These are phyloP conservation scores for Pichiaceae sp. DNA, from an alignment of 1,139 yeast genomes.

Conservation along the genomic window DNA sequence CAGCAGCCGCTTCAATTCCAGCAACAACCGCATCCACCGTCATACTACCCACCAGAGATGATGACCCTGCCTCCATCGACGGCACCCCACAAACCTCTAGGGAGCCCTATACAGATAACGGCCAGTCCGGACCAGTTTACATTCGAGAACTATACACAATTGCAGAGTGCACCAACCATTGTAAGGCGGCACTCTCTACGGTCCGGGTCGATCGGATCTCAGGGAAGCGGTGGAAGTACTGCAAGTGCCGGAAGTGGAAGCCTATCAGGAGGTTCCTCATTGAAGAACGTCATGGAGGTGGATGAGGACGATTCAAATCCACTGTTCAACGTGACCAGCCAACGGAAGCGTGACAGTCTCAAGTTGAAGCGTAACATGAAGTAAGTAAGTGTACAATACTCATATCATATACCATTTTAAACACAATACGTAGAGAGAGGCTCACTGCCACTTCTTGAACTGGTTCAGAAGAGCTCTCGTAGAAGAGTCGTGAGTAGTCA, in stretches of 20 bases:
- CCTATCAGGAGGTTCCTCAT: neutral
- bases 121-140: slow-evolving; percentile 4
- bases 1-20: neutral
- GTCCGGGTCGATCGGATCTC: slow-evolving; percentile 1
- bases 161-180: slow-evolving; percentile 16
- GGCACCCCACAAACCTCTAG: slow-evolving; percentile 6
- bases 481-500: slow-evolving; percentile 74
- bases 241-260: neutral
- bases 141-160: slow-evolving; percentile 8
- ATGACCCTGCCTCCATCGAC: slow-evolving; percentile 6
- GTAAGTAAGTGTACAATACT: slow-evolving; percentile 3
- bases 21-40: neutral
- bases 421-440: neutral
- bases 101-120: slow-evolving; percentile 3
- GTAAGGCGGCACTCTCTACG: slow-evolving; percentile 2
- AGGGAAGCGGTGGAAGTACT: slow-evolving; percentile 1
- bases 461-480: slow-evolving; percentile 90
- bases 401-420: neutral
- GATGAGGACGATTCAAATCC: slow-evolving; percentile 16
- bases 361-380: slow-evolving; percentile 28
- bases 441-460: slow-evolving; percentile 78
- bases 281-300: slow-evolving; percentile 3
- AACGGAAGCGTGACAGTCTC: slow-evolving; percentile 31
- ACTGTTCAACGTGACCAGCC: slow-evolving; percentile 27
- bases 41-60: slow-evolving; percentile 2